Evolutionary conservation across 306 rosid genomes (phyloP).

Genomic region (Lathyrus oleraceus): DNA sequence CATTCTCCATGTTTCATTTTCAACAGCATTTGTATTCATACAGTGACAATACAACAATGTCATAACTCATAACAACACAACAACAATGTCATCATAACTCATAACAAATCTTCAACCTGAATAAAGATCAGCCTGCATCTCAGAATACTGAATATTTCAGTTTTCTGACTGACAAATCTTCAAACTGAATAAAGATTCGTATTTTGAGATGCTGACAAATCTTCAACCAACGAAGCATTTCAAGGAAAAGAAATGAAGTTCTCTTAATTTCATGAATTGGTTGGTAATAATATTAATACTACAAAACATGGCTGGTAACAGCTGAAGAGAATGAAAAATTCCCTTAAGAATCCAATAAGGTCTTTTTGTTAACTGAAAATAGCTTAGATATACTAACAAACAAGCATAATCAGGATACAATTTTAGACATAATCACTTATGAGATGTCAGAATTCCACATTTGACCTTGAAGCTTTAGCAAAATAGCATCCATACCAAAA

Average conservation of each 20-base stretch:
- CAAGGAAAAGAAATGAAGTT: neutral
- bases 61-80: neutral
- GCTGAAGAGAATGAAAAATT: constrained; percentile 86
- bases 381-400: constrained; percentile 33
- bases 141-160: too few relatives aligned
- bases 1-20: constrained; percentile 24
- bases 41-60: neutral
- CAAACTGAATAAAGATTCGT: too few relatives aligned
- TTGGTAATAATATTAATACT: constrained; percentile 32
- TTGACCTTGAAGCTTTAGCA: constrained; percentile 34
- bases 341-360: constrained; percentile 53
- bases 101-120: neutral
- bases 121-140: too few relatives aligned
- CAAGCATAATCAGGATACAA: constrained; percentile 40
- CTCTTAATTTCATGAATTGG: constrained; percentile 31
- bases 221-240: neutral
- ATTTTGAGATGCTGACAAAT: neutral
- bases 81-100: neutral
- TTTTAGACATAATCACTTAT: constrained; percentile 14
- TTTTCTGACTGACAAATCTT: too few relatives aligned
- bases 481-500: constrained; percentile 34
- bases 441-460: constrained; percentile 44
- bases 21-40: neutral
- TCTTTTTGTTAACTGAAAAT: constrained; percentile 28
- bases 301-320: constrained; percentile 36